Evolutionary conservation across 2,329 filamentous ascomycete species (phyloP), one percentile per base, ranked within the genome.

Genomic region (Cladophialophora yegresii): DNA sequence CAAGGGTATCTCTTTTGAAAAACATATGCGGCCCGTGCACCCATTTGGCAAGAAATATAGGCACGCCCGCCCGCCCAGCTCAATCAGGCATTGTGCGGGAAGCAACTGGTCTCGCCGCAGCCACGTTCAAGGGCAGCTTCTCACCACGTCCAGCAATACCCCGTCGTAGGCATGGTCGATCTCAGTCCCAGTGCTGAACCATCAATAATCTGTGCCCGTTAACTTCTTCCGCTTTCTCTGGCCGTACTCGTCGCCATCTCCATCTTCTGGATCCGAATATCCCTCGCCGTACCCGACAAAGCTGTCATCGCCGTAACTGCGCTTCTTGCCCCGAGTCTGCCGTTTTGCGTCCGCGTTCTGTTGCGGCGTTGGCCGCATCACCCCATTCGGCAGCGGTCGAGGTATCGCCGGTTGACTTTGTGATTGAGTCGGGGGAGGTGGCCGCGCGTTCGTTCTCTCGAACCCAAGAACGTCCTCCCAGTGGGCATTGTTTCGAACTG

Each of bases 201-300:
- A 13, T 58, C 57, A 68, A 23, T 45, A 62, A 43, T 49, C 56
- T 43, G 26, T 50, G 23, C 51, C 62, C 43, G 47, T 63, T 60
- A 61, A 53, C 61, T 61, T 63, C 54, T 63, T 63, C 32, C 64
- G 49, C 53, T 68, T 67, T 30, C 63, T 68, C 23, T 63, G 51
- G 43, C 63, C 67, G 36, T 57, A 66, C 45, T 68, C 67, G 49
- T 63, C 66, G 68, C 70, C 75, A 81, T 79, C 78, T 80, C 64
- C 64, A 51, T 77, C 76, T 63, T 82, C 80, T 62, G 81, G 79
- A 72, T 83, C 81, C 26, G 78, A 77, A 70, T 76, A 82, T 22
- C 80, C 81, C 75, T 82, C 80, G 58, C 79, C 80, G 66, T 83
- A 82, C 1, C 81, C 81, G 60, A 79, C 79, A 71, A 81, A 83